Evolutionary conservation across 75 land plant genomes (phyloP), one percentile per base, ranked within the genome.

Genomic region (Pseudotsuga menziesii): DNA sequence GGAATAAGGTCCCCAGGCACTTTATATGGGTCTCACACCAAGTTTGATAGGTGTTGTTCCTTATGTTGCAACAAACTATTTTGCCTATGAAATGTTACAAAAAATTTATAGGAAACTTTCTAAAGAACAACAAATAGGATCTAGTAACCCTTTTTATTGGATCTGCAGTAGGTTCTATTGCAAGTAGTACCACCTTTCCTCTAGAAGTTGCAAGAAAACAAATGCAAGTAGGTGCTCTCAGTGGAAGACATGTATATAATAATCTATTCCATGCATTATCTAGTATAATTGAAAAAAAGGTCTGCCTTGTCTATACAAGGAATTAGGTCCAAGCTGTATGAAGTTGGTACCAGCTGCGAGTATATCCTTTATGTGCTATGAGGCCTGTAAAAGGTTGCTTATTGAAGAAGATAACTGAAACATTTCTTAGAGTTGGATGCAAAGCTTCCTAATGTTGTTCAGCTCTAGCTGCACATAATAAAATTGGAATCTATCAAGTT

Each of bases 311-410:
- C 78, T 94, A 14, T 96, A 96, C 72, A 86, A 80, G 73, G 99
- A 98, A 12, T 78, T 96, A 15, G 98, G 95, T 1, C 95, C 99
- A 11, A 96, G 99, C 84, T 96, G 99, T 81, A 76, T 96, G 87
- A 96, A 96, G 81, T 78, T 96, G 79, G 94, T 96, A 2, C 99
- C 99, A 35, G 98, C 98, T 57, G 99, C 99, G 12, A 98, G 99
- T 55, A 96, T 96, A 55, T 92, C 97, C 5, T 94, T 96, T 85
- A 94, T 96, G 99, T 96, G 99, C 79, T 96, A 94, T 71, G 99
- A 96, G 73, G 97, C 93, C 39, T 92, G 93, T 84, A 96, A 96
- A 90, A 86, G 84, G 84, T 79, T 96, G 22, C 73, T 96, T 75
- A 84, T 94, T 13, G 99, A 96, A 75, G 80, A 96, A 14, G 89